Evolutionary conservation across 768 basidiomycete genomes (phyloP), one percentile per base, ranked within the genome.

Genomic region (Mycena rebaudengoi): DNA sequence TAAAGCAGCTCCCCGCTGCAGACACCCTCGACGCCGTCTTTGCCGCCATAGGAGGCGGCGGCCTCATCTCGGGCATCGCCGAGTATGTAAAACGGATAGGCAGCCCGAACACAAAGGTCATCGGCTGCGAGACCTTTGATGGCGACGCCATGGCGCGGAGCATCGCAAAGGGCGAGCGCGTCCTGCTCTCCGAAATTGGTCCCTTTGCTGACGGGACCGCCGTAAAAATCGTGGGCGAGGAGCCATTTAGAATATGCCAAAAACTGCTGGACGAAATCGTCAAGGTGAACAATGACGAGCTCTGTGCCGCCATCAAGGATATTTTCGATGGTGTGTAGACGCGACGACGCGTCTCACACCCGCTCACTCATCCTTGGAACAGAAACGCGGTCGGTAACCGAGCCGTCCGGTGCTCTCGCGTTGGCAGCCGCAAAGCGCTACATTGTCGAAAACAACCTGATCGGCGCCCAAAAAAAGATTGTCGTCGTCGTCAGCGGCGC

Each of bases 281-380:
- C 50, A 86, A 91, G 71, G 94, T 91, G 29, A 88, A 93, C 73
- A 99, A 98, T 66, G 98, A 99, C 73, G 97, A 97, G 75, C 89
- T 99, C 44, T 99, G 98, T 73, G 98, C 98, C 7, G 96, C 96
- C 6, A 98, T 99, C 80, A 99, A 99, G 79, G 98, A 99, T 71
- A 91, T 99, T 29, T 99, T 99, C 71, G 96, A 99, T 81, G 97
- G 97, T 94, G 64, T 61, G 81, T 64, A 7, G 21, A 52, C 26
- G 7, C 23, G 25, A 7, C 35, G 6, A 11, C 18, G 14, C 49
- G 49, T 43, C 51, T 2, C 10, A 30, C 25, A 35, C 8, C 41
- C 49, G 13, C 33, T 43, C 37, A 55, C 26, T 64, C 46, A 43
- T 49, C 18, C 11, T 26, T 44, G 18, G 13, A 25, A 14, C 62